phyloP scores from a whole-genome alignment of 495 filamentous ascomycete species.

The Saxophila tyrrhenica region DNA sequence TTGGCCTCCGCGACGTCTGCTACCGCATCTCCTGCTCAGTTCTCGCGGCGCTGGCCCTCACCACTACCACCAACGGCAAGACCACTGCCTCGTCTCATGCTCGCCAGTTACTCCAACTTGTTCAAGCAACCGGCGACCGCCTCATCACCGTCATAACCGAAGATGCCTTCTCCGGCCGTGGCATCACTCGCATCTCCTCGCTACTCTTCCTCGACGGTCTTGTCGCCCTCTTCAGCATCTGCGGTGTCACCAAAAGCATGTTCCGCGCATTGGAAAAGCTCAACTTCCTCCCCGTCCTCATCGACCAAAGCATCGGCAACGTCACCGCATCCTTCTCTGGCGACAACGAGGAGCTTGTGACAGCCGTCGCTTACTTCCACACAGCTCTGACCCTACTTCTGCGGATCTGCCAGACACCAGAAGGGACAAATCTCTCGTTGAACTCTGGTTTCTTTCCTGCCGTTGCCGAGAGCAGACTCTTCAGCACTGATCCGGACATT shows the following conservation, averaged over 20 bases:
- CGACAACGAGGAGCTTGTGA: conserved; percentile 13
- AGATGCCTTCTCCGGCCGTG: conserved; percentile 79
- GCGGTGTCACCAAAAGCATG: conserved; percentile 52
- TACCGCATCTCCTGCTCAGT: conserved; percentile 85
- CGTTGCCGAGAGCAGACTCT: conserved; percentile 65
- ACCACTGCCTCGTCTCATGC: conserved; percentile 45
- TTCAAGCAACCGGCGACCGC: conserved; percentile 65
- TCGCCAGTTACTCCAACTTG: conserved; percentile 58
- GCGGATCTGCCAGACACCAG: conserved; percentile 65
- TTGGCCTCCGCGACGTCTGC: conserved; percentile 63
- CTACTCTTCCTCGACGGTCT: conserved; percentile 66
- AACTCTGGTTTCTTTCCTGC: conserved; percentile 82
- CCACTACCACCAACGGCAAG: not conserved
- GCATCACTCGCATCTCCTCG: conserved; percentile 68
- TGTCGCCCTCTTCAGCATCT: conserved; percentile 48
- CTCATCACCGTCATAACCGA: conserved; percentile 82
- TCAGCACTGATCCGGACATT: conserved; percentile 86
- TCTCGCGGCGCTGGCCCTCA: conserved; percentile 31
- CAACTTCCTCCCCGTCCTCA: conserved; percentile 80
- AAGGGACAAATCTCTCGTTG: conserved; percentile 68
- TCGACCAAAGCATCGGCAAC: conserved; percentile 49
- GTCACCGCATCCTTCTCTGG: conserved; percentile 12
- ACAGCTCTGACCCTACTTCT: conserved; percentile 75
- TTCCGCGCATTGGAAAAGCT: conserved; percentile 68
- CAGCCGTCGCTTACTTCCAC: conserved; percentile 46